Base-by-base conservation (phyloP, 371 early-diverging fungal species). In the Saksenaea oblongispora region DNA sequence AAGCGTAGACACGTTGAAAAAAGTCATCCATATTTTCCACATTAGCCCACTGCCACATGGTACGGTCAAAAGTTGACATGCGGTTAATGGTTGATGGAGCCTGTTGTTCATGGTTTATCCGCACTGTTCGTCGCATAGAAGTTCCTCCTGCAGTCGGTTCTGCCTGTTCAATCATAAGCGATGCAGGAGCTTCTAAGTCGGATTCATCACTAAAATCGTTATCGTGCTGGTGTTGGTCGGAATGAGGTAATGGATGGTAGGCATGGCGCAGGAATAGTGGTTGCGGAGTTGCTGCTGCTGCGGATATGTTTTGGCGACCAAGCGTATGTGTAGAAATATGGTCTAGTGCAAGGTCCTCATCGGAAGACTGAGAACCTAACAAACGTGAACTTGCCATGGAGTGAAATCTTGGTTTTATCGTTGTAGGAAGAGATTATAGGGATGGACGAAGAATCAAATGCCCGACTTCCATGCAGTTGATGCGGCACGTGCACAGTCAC, bases 11-110 rank as follows among this genome's bases (percentile, higher is more conserved):
- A 73, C 90, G 76, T 58, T 86, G 74, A 62, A 95, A 86, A 66
- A 95, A 93, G 35, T 83, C 81, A 71, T 95, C 96, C 76, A 93
- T 72, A 65, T 92, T 89, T 54, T 86, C 87, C 15, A 91, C 87
- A 66, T 91, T 89, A 39, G 87, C 84, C 96, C 96, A 96, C 34
- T 89, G 83, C 82, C 87, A 88, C 73, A 92, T 75, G n/a, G 94
- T 91, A 14, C 89, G 75, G 67, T 93, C 90, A 18, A 73, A 71
- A 11, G 78, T 70, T 37, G 83, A 67, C 69, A 82, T 76, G 54
- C 67, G 80, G 61, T 67, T 74, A 54, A 69, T 68, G 57, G 70
- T 72, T 7, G 71, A 71, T 14, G 58, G 66, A 61, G 66, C 51
- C 51, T 47, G 51, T 22, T 47, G 51, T 22, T 47, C 51, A 22